phyloP scores from a whole-genome alignment of 2,329 filamentous ascomycete species.

The Sclerotinia borealis region DNA sequence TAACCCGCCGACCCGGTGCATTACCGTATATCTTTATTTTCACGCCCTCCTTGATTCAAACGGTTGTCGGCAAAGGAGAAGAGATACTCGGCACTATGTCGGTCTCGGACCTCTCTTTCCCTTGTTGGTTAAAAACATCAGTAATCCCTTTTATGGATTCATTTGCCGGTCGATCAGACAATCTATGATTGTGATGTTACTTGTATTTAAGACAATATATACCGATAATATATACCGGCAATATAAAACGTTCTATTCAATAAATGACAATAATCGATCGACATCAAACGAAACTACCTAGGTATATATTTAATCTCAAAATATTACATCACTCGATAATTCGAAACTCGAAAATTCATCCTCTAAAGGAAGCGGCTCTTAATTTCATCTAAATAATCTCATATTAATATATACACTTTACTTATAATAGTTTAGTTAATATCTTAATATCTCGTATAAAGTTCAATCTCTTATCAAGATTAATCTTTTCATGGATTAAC shows the following conservation, averaged over 20 bases:
- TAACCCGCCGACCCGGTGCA: too few relatives aligned
- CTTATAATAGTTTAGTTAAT: neutral
- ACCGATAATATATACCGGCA: too few relatives aligned
- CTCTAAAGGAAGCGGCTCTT: neutral
- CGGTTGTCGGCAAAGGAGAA: neutral
- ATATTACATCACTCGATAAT: too few relatives aligned
- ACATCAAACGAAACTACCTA: too few relatives aligned
- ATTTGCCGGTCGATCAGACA: neutral
- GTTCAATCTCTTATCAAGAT: neutral
- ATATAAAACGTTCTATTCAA: too few relatives aligned
- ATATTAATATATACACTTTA: neutral
- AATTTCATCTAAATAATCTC: neutral
- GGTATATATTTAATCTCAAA: too few relatives aligned
- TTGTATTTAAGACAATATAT: too few relatives aligned
- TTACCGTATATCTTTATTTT: too few relatives aligned
- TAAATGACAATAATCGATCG: too few relatives aligned
- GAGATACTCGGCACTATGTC: neutral
- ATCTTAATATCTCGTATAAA: neutral
- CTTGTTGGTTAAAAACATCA: neutral
- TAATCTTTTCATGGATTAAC: neutral
- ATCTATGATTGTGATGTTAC: neutral
- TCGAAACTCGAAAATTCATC: neutral
- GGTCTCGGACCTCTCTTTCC: neutral
- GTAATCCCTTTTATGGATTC: neutral
- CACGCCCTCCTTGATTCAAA: neutral